phyloP scores from a whole-genome alignment of 1,284 basidiomycete genomes.

The Flammula alnicola region DNA sequence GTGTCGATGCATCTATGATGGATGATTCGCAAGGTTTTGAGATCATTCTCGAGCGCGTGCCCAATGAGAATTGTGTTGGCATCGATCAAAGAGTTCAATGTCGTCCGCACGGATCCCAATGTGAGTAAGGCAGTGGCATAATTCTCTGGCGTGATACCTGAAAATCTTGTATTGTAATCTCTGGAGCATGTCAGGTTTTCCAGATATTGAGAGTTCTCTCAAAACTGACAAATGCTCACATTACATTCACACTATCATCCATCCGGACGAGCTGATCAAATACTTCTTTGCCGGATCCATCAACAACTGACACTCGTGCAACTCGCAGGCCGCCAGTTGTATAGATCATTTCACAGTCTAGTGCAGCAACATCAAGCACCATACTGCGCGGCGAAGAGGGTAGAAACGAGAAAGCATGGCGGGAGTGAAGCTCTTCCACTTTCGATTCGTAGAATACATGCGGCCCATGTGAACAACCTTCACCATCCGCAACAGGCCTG shows the following conservation, averaged over 20 bases:
- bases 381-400: slow-evolving; percentile 35
- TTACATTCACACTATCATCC: slow-evolving; percentile 75
- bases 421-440: slow-evolving; percentile 69
- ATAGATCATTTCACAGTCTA: slow-evolving; percentile 95
- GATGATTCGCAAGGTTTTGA: slow-evolving; percentile 84
- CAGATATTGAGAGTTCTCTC: slow-evolving; percentile 4
- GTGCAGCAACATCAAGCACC: slow-evolving; percentile 73
- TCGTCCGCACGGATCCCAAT: slow-evolving; percentile 66
- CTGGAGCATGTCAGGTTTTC: slow-evolving; percentile 42
- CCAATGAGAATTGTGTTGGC: slow-evolving; percentile 84
- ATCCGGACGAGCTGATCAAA: slow-evolving; percentile 86
- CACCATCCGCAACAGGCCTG: slow-evolving; percentile 55
- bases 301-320: slow-evolving; percentile 86
- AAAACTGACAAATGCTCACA: slow-evolving; percentile 54
- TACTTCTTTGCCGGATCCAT: slow-evolving; percentile 71
- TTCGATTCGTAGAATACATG: slow-evolving; percentile 83
- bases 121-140: slow-evolving; percentile 66
- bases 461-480: slow-evolving; percentile 68
- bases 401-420: slow-evolving; percentile 72
- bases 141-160: slow-evolving; percentile 74
- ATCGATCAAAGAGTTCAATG: slow-evolving; percentile 73
- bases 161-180: slow-evolving; percentile 91
- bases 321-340: slow-evolving; percentile 88
- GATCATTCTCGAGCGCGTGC: slow-evolving; percentile 88
- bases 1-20: slow-evolving; percentile 87